A percentile compares a stretch with the other conserved stretches of the same genome.
Evolutionary conservation across 495 filamentous ascomycete genomes (phyloP).

Genomic region (Sordaria brevicollis): DNA sequence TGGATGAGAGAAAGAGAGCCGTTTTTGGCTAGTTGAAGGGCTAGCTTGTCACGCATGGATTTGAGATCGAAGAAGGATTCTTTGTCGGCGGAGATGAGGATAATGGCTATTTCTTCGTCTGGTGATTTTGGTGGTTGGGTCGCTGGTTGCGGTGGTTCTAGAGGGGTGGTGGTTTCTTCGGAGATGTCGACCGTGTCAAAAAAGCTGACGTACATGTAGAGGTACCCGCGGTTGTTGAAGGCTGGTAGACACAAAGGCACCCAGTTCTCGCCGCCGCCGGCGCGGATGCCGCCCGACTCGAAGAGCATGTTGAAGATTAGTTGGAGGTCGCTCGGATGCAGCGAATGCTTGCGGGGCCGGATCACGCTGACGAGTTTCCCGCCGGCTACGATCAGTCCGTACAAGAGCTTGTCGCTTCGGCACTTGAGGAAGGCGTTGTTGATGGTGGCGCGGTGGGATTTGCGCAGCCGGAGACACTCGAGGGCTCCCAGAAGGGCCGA

Average conservation of each 20-base stretch:
- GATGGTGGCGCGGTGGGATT: conserved; percentile 74
- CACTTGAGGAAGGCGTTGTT: conserved; percentile 77
- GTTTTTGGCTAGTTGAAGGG: conserved; percentile 64
- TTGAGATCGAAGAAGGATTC: conserved; percentile 87
- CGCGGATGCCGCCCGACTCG: conserved; percentile 76
- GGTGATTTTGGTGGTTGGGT: neutral
- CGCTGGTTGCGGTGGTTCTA: conserved; percentile 9
- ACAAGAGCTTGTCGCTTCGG: conserved; percentile 66
- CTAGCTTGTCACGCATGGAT: conserved; percentile 71
- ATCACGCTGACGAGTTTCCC: conserved; percentile 90
- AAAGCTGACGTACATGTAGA: conserved; percentile 99
- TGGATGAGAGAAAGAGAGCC: conserved; percentile 66
- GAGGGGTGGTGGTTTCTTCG: conserved; percentile 4
- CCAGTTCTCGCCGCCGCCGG: conserved; percentile 90
- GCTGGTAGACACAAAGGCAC: conserved; percentile 92
- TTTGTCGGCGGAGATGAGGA: conserved; percentile 86
- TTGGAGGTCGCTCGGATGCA: conserved; percentile 92
- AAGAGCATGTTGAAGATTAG: conserved; percentile 99
- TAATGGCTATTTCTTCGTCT: conserved; percentile 74
- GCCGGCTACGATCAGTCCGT: conserved; percentile 90
- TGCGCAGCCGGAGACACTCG: conserved; percentile 81
- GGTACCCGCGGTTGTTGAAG: conserved; percentile 94
- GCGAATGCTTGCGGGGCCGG: conserved; percentile 84
- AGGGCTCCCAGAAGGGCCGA: conserved; percentile 80
- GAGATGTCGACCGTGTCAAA: conserved; percentile 37